A percentile compares a stretch with the other conserved stretches of the same genome.
Evolutionary conservation across 106 monocot genomes (phyloP).

Genomic region (Gastrodia elata): DNA sequence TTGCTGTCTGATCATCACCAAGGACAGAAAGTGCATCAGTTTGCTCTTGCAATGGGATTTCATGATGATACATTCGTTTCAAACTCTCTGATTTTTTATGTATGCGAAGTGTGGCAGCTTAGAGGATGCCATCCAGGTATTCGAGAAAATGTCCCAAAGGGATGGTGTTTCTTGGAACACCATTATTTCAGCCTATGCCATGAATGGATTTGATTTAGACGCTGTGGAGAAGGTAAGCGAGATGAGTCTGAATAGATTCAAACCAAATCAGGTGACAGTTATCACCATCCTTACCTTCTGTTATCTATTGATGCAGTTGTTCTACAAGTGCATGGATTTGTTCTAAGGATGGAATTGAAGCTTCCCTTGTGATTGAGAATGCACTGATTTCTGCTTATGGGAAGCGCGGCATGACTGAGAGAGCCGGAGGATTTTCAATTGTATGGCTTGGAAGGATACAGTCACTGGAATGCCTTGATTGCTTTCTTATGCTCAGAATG

Average conservation of each 20-base stretch:
- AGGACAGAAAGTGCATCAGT: slow-evolving; percentile 30
- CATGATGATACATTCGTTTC: slow-evolving; percentile 34
- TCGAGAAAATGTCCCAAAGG: slow-evolving; percentile 40
- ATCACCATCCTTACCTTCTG: slow-evolving; percentile 14
- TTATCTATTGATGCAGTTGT: slow-evolving; percentile 6
- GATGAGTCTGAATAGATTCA: slow-evolving; percentile 35
- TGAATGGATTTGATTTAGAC: slow-evolving; percentile 16
- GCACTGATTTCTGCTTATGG: slow-evolving; percentile 56
- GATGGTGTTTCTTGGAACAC: slow-evolving; percentile 67
- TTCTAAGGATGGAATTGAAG: slow-evolving; percentile 21
- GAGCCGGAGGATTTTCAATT: slow-evolving; percentile 28
- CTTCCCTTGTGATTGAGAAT: slow-evolving; percentile 12
- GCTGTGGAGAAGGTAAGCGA: slow-evolving; percentile 15
- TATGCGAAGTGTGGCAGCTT: slow-evolving; percentile 47
- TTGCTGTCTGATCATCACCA: slow-evolving; percentile 7
- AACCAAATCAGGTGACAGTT: slow-evolving; percentile 36
- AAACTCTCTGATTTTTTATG: slow-evolving; percentile 44
- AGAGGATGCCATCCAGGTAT: slow-evolving; percentile 17
- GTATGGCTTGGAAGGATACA: slow-evolving; percentile 17
- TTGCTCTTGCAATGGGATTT: slow-evolving; percentile 19
- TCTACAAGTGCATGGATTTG: slow-evolving; percentile 36
- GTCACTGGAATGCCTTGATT: slow-evolving; percentile 62
- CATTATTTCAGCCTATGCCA: slow-evolving; percentile 25
- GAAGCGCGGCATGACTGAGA: slow-evolving; percentile 18
- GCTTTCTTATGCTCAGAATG: slow-evolving; percentile 41